Evolutionary conservation across 1,284 basidiomycete species (phyloP).

Genomic region (Leccinum pachyderme): DNA sequence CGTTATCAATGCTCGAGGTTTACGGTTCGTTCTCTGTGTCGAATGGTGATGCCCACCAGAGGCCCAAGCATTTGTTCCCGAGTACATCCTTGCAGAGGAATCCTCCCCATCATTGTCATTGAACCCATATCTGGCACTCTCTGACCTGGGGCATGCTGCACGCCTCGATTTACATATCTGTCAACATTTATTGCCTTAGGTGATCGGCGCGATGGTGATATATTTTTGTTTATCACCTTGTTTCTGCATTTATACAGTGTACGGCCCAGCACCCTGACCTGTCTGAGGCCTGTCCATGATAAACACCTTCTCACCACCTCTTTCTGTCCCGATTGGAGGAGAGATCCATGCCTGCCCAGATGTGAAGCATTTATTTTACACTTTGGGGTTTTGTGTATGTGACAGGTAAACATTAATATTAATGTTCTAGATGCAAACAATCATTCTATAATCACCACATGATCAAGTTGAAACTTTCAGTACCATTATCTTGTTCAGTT

Average conservation of each 20-base stretch:
- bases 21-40: not conserved
- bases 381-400: too few species aligned
- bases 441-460: too few species aligned
- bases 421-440: too few species aligned
- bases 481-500: too few species aligned
- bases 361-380: too few species aligned
- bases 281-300: not conserved
- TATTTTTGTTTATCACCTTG: not conserved
- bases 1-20: not conserved
- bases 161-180: not conserved
- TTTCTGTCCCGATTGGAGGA: too few species aligned
- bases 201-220: constrained; percentile 1
- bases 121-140: not conserved
- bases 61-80: not conserved
- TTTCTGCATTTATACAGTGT: constrained; percentile 3
- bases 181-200: not conserved
- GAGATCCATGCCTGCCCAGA: too few species aligned
- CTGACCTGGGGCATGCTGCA: not conserved
- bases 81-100: not conserved
- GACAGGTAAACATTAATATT: too few species aligned
- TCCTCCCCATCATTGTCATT: not conserved
- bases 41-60: not conserved
- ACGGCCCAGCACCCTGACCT: constrained; percentile 15
- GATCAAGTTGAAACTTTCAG: too few species aligned
- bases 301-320: too few species aligned